Conservation (phyloP, 495 filamentous ascomycete species). For the Penicillium taxi region DNA sequence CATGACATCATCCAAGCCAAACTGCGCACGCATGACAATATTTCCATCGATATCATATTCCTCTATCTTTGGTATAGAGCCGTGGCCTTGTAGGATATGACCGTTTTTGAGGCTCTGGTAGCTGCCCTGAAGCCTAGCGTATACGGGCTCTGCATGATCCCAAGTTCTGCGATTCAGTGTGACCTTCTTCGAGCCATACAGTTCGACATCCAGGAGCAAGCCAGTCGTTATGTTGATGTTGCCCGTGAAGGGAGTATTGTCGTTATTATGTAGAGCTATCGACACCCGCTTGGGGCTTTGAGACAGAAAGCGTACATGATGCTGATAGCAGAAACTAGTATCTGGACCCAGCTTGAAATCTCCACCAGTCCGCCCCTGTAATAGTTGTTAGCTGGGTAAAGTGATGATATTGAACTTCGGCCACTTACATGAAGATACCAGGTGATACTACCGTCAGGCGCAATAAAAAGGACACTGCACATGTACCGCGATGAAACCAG, state of each 20-base stretch:
- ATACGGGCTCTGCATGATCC: slow-evolving; percentile 25
- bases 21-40: slow-evolving; percentile 17
- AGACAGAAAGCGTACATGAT: slow-evolving; percentile 17
- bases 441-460: slow-evolving; percentile 22
- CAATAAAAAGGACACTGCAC: slow-evolving; percentile 28
- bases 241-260: slow-evolving; percentile 13
- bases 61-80: slow-evolving; percentile 34
- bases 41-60: slow-evolving; percentile 29
- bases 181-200: slow-evolving; percentile 10
- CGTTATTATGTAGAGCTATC: slow-evolving; percentile 24
- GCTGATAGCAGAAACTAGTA: slow-evolving; percentile 25
- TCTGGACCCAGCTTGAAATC: slow-evolving; percentile 22
- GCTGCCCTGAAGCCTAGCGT: slow-evolving; percentile 33
- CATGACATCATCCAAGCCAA: slow-evolving; percentile 15
- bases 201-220: slow-evolving; percentile 16
- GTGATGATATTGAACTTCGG: neutral
- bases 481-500: slow-evolving; percentile 32
- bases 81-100: slow-evolving; percentile 37
- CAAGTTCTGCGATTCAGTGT: slow-evolving; percentile 12
- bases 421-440: slow-evolving; percentile 32
- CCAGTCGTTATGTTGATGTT: slow-evolving; percentile 18
- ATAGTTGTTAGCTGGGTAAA: neutral
- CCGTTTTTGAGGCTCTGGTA: slow-evolving; percentile 33
- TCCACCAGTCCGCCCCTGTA: slow-evolving; percentile 28
- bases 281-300: slow-evolving; percentile 13